A percentile compares a stretch with the other conserved stretches of the same genome.
Conservation (phyloP, 2,329 filamentous ascomycete genomes). For the Stemphylium beticola region DNA sequence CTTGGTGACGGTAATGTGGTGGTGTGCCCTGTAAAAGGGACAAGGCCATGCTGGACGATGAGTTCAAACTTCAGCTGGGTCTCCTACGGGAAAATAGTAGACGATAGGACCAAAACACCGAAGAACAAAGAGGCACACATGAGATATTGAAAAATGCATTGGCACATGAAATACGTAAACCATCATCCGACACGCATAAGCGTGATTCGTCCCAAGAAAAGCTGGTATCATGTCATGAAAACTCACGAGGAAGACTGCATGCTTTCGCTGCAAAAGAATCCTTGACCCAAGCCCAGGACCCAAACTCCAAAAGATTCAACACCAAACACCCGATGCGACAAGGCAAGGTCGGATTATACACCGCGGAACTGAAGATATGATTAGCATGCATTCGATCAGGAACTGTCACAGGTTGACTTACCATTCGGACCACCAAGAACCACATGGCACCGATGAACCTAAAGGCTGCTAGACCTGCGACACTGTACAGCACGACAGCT, state of each 20-base stretch:
- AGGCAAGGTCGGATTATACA: constrained; percentile 40
- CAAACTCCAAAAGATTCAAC: constrained; percentile 9
- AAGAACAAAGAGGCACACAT: neutral
- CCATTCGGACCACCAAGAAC: constrained; percentile 74
- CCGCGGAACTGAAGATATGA: constrained; percentile 55
- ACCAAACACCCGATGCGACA: neutral
- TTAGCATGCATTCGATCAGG: constrained; percentile 32
- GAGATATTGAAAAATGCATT: neutral
- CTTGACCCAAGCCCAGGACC: constrained; percentile 6
- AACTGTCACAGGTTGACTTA: constrained; percentile 25
- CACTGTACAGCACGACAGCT: constrained; percentile 85
- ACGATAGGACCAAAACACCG: neutral
- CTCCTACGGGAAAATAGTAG: too few relatives aligned
- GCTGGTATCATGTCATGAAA: constrained; percentile 30
- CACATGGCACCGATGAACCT: constrained; percentile 87
- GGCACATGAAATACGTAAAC: constrained; percentile 8
- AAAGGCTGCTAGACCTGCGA: constrained; percentile 81
- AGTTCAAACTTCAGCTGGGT: neutral
- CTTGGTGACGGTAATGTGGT: too few relatives aligned
- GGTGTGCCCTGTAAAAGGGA: too few relatives aligned
- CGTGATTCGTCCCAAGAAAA: constrained; percentile 4
- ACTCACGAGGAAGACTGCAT: constrained; percentile 2
- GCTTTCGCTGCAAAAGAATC: constrained; percentile 5
- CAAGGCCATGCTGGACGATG: too few relatives aligned
- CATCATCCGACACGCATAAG: constrained; percentile 10